phyloP scores from a whole-genome alignment of 805 yeast genomes.

The Yamadazyma sp. region DNA sequence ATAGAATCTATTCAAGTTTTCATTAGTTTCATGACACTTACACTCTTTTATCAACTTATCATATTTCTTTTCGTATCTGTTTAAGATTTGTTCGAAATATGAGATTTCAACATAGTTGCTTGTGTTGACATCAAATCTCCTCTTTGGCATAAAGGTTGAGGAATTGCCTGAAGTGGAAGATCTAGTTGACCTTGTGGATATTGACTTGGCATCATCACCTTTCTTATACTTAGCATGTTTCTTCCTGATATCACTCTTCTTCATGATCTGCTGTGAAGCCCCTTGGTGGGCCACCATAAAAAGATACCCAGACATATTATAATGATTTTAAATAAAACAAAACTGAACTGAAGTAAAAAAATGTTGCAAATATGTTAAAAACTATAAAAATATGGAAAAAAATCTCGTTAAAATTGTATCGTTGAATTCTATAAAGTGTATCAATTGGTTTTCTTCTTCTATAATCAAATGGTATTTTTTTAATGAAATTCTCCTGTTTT shows the following conservation, averaged over 20 bases:
- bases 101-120: conserved; percentile 6
- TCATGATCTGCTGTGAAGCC: too few species aligned
- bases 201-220: conserved; percentile 10
- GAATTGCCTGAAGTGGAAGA: conserved; percentile 9
- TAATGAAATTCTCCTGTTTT: too few species aligned
- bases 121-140: conserved; percentile 10
- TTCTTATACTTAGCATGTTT: neutral
- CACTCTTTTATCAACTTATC: conserved; percentile 6
- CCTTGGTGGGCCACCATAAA: conserved; percentile 14
- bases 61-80: conserved; percentile 6
- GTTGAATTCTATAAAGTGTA: too few species aligned
- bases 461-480: too few species aligned
- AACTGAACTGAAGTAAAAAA: neutral
- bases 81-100: conserved; percentile 4
- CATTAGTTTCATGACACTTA: conserved; percentile 10
- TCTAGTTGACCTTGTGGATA: conserved; percentile 7
- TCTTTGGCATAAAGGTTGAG: conserved; percentile 3
- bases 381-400: too few species aligned
- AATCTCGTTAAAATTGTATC: too few species aligned
- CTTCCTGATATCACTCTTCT: too few species aligned
- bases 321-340: neutral
- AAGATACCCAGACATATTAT: conserved; percentile 13
- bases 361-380: too few species aligned
- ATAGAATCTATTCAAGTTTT: conserved; percentile 9
- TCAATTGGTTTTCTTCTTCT: neutral